phyloP scores from a whole-genome alignment of 768 basidiomycete species.

The Leccinum incarnatum region DNA sequence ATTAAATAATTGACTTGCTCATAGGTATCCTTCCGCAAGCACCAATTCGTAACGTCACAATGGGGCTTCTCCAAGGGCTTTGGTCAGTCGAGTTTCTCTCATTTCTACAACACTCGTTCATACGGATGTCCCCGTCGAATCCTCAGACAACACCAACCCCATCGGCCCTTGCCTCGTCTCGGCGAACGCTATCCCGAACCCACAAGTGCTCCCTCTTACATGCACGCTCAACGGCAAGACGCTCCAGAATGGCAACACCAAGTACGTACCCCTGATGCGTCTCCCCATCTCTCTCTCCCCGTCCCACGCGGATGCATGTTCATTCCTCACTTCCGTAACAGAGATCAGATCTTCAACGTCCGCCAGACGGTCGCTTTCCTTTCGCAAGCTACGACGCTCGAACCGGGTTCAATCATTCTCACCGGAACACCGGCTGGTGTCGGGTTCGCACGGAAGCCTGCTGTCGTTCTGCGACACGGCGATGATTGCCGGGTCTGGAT shows the following conservation, averaged over 20 bases:
- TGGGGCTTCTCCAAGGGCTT: constrained; percentile 90
- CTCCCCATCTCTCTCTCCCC: too few relatives aligned
- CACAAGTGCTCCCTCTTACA: constrained; percentile 61
- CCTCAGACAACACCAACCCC: constrained; percentile 46
- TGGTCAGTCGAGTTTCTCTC: constrained; percentile 41
- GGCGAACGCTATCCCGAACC: constrained; percentile 57
- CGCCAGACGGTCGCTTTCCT: constrained; percentile 76
- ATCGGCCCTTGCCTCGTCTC: constrained; percentile 82
- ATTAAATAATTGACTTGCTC: not conserved
- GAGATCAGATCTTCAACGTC: constrained; percentile 80
- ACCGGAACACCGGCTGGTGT: constrained; percentile 84
- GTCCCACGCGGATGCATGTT: not conserved
- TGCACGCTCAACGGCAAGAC: constrained; percentile 62
- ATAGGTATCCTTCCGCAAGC: constrained; percentile 73
- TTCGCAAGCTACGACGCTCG: constrained; percentile 81
- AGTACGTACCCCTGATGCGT: constrained; percentile 37
- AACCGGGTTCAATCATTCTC: constrained; percentile 77
- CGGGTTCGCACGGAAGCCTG: constrained; percentile 72
- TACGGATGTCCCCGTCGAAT: not conserved
- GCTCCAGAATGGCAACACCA: constrained; percentile 76
- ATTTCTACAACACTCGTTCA: too few relatives aligned
- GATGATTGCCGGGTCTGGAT: constrained; percentile 70
- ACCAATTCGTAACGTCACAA: constrained; percentile 77
- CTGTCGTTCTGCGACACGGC: constrained; percentile 67
- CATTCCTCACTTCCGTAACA: constrained; percentile 26